Evolutionary conservation across 345 rosid genomes (phyloP), one percentile per base, ranked within the genome.

Genomic region (Passiflora organensis): DNA sequence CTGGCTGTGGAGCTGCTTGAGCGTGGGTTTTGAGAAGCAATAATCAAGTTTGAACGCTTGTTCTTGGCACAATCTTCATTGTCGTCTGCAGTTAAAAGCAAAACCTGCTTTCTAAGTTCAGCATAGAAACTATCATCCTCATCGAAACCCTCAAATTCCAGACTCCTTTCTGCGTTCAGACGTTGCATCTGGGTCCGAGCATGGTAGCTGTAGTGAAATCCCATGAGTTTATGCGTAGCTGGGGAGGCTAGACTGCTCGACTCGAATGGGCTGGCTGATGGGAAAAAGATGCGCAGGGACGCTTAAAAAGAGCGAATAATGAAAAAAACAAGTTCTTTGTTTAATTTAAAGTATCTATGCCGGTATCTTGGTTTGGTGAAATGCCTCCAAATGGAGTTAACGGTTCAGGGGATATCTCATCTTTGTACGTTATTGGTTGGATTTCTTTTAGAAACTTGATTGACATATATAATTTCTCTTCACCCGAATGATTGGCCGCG

Each of bases 21-120:
- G 39, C 55, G 16, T 18, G 10, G 49, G 4, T 11, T 18, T 13
- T 15, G 13, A 13, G n/a, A 3, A 6, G 23, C 23, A 20, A 8
- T 20, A 10, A n/a, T 32, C 6, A 24, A 36, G 20, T 10, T 51
- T 36, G 8, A 15, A 2, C 14, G 6, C 32, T 5, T 32, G 22
- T 12, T 32, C 16, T 19, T 20, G 15, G 14, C 16, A 12, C 11
- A 8, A 14, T 23, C 13, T 0, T 32, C 6, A 3, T 4, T 8
- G 13, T 32, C 43, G 11, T 56, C 54, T 16, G 69, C 69, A 6
- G 59, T 72, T 55, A 72, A n/a, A 5, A 52, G 39, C 48, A 72
- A 53, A 20, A 72, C 41, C 63, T 72, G 77, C 61, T 38, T 58
- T 48, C 49, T 60, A 11, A 72, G 62, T 41, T 72, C 77, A 0